phyloP scores from a whole-genome alignment of 805 yeast genomes.

The Lipomyces kockii region DNA sequence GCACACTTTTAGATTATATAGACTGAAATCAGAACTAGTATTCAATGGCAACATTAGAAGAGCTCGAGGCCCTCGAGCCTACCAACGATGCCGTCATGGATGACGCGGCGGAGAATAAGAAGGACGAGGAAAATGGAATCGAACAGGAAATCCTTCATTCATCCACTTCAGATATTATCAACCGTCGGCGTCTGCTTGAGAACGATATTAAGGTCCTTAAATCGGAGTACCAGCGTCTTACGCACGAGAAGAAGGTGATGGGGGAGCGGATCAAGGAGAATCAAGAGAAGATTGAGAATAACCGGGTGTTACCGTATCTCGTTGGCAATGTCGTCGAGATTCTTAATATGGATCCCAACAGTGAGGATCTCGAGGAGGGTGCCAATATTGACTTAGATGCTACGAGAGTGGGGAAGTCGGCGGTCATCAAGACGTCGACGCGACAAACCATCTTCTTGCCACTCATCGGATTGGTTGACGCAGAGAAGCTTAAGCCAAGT shows the following conservation, averaged over 20 bases:
- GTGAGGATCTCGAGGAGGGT: conserved; percentile 78
- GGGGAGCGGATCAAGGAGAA: conserved; percentile 91
- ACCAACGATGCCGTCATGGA: conserved; percentile 49
- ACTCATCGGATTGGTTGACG: conserved; percentile 92
- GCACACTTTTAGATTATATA: not conserved
- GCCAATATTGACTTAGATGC: conserved; percentile 94
- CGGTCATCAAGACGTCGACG: conserved; percentile 96
- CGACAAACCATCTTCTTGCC: conserved; percentile 97
- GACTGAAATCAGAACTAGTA: not conserved
- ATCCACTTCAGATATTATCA: conserved; percentile 80
- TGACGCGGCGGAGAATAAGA: conserved; percentile 42
- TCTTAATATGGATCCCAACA: conserved; percentile 84
- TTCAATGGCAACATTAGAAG: conserved; percentile 82
- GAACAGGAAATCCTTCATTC: conserved; percentile 81
- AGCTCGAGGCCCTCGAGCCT: conserved; percentile 60
- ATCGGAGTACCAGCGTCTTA: conserved; percentile 85
- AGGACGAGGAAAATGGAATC: conserved; percentile 55
- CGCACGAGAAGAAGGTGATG: conserved; percentile 94
- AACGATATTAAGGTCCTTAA: conserved; percentile 95
- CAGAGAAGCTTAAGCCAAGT: conserved; percentile 90
- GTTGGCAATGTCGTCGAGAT: conserved; percentile 97
- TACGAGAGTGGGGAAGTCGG: conserved; percentile 91
- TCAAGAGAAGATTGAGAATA: conserved; percentile 92
- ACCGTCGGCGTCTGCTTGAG: conserved; percentile 84
- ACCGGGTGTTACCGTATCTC: conserved; percentile 91